phyloP scores from a whole-genome alignment of 345 rosid species.

The Acer campestre region DNA sequence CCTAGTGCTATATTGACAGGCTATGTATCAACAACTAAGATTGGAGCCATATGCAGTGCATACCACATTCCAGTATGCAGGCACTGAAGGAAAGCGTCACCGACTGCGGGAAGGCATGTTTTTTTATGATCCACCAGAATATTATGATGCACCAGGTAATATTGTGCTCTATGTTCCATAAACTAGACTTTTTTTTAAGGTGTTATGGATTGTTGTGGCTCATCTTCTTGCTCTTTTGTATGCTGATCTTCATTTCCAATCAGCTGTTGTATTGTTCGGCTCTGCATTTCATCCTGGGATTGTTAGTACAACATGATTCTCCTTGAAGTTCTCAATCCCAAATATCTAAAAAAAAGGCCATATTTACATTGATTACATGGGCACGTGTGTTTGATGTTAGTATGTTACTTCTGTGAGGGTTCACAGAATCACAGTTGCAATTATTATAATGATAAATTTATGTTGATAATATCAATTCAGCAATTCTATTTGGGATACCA shows the following conservation, averaged over 20 bases:
- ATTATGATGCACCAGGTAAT: constrained; percentile 82
- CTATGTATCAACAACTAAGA: constrained; percentile 82
- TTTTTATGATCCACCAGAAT: constrained; percentile 90
- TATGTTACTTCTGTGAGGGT: neutral
- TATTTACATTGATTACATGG: neutral
- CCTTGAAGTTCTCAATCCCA: neutral
- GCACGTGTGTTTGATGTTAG: neutral
- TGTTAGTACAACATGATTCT: neutral
- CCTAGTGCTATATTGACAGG: constrained; percentile 47
- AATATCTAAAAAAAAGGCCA: neutral
- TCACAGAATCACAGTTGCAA: neutral
- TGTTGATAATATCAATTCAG: neutral
- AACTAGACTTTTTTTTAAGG: neutral
- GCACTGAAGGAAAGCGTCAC: constrained; percentile 97
- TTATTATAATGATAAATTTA: neutral
- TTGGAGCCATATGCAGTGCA: constrained; percentile 94
- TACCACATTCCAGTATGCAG: constrained; percentile 96
- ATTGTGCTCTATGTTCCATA: neutral
- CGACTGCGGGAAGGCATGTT: constrained; percentile 88
- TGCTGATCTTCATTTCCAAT: neutral
- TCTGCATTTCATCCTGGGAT: neutral
- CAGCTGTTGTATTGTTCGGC: neutral
- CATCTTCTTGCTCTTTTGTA: neutral
- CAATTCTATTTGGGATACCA: neutral
- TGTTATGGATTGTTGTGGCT: neutral